Base-by-base conservation (phyloP, 2,329 filamentous ascomycete species). In the Curvularia spicifera region DNA sequence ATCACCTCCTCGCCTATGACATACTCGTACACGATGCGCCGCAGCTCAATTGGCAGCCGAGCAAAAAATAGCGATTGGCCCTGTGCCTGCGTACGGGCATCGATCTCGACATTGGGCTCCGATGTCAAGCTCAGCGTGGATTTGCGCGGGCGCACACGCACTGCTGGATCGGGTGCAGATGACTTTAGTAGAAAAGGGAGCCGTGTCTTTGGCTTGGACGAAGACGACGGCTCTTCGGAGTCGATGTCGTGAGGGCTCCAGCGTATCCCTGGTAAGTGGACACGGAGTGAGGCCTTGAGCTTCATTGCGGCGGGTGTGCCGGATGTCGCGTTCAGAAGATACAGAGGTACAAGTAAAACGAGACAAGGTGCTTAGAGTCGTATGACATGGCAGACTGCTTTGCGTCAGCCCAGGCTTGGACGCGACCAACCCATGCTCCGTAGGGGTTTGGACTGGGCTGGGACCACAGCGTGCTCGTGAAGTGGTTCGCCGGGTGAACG, bases 11-110 rank as follows among this genome's bases (percentile, higher is more conserved):
- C 57, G 7, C 69, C 70, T 45, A 73, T 64, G 18, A 75, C 59
- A 45, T 69, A 71, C 33, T 68, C 72, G 43, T 75, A 76, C 37
- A 76, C 68, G 62, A 71, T 69, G 18, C 53, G 54, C 42, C 74
- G 47, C 20, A 76, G 50, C 54, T 76, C 74, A 20, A 73, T 42
- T 12, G 73, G 74, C 28, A 76, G n/a, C n/a, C 55, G 62, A 1
- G 60, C 64, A 45, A 76, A 76, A 45, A 76, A 74, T 5, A 58
- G 49, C 28, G 68, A 69, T 42, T 73, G 70, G 7, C 48, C 61
- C 57, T 76, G 74, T 35, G 58, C 59, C 50, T 69, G 60, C 26
- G 72, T 74, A 35, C 67, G 61, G 59, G 64, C 61, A 43, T 72
- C 68, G 5, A 74, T 49, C 31, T 68, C 68, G 10, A 64, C 50